Percentiles rank a stretch among this genome's conserved stretches.
Evolutionary conservation across 1,284 basidiomycete species (phyloP).

Genomic region (Fomitopsis pinicola): DNA sequence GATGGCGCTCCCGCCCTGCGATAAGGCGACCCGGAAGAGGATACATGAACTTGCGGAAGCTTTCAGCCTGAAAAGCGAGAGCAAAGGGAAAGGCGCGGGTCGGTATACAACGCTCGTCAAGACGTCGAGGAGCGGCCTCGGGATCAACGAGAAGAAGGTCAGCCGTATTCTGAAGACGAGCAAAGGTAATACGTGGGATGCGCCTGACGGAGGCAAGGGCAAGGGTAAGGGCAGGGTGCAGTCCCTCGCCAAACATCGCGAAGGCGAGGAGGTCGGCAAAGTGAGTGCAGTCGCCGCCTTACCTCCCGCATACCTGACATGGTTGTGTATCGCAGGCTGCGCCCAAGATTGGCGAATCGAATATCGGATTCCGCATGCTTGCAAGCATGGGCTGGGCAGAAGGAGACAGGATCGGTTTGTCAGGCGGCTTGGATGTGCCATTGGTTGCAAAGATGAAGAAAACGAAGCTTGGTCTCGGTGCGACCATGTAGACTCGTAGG

Average conservation of each 20-base stretch:
- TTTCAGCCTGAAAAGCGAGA: conserved; percentile 75
- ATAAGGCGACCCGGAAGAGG: conserved; percentile 62
- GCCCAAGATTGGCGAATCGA: conserved; percentile 66
- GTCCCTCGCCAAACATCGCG: conserved; percentile 46
- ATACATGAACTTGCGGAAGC: conserved; percentile 76
- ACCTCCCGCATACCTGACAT: conserved; percentile 1
- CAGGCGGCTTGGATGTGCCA: conserved; percentile 59
- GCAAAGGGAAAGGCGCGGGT: conserved; percentile 60
- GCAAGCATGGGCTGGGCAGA: conserved; percentile 77
- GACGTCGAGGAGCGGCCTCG: conserved; percentile 52
- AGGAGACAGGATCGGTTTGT: conserved; percentile 62
- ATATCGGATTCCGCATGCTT: conserved; percentile 75
- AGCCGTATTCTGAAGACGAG: conserved; percentile 42
- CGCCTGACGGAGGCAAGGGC: conserved; percentile 26
- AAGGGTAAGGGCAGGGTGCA: conserved; percentile 12
- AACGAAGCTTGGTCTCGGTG: conserved; percentile 70
- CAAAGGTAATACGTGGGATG: conserved; percentile 28
- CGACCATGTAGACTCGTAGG: conserved; percentile 25
- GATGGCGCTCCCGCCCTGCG: conserved; percentile 74
- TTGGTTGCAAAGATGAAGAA: conserved; percentile 71
- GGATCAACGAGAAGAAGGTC: conserved; percentile 57
- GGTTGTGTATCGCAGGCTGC: conserved; percentile 41
- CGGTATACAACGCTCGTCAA: conserved; percentile 71
- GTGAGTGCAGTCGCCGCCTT: conserved; percentile 27
- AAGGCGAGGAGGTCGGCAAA: conserved; percentile 77